phyloP scores from a whole-genome alignment of 2,329 filamentous ascomycete genomes.

The Juglanconis oblonga region DNA sequence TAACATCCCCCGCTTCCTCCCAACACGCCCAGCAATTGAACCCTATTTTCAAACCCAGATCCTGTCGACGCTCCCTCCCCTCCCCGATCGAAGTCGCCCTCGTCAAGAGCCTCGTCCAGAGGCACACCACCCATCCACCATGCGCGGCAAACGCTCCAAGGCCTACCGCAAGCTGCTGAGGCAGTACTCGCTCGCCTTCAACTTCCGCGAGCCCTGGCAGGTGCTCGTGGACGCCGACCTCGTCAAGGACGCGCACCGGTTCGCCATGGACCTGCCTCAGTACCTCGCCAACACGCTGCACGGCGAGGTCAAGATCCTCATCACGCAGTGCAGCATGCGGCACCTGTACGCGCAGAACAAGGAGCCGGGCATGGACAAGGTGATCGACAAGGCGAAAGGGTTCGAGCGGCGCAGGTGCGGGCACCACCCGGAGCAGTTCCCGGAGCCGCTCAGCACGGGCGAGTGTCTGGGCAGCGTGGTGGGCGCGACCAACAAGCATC shows the following conservation, averaged over 20 bases:
- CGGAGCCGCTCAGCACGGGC: conserved; percentile 64
- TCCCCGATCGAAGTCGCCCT: background rate
- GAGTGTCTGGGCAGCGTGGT: conserved; percentile 75
- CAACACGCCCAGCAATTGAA: background rate
- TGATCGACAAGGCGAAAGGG: conserved; percentile 72
- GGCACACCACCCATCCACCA: conserved; percentile 24
- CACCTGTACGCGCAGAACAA: conserved; percentile 65
- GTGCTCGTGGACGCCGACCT: conserved; percentile 86
- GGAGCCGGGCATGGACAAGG: conserved; percentile 50
- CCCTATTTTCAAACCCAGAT: background rate
- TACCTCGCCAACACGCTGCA: conserved; percentile 40
- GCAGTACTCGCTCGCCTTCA: conserved; percentile 82
- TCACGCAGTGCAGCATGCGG: conserved; percentile 66
- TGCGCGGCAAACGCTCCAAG: conserved; percentile 52
- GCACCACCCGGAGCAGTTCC: conserved; percentile 70
- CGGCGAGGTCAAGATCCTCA: conserved; percentile 77
- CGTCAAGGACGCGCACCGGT: conserved; percentile 74
- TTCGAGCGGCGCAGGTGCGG: conserved; percentile 73
- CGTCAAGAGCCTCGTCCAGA: background rate
- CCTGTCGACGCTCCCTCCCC: background rate
- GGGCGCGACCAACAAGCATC: conserved; percentile 79
- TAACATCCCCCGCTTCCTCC: background rate
- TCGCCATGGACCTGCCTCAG: conserved; percentile 77
- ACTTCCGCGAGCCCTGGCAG: conserved; percentile 93
- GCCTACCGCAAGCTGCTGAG: conserved; percentile 82